These are phyloP conservation scores for Metschnikowia gelsemii DNA, from an alignment of 805 yeast species.

Conservation along the genomic window DNA sequence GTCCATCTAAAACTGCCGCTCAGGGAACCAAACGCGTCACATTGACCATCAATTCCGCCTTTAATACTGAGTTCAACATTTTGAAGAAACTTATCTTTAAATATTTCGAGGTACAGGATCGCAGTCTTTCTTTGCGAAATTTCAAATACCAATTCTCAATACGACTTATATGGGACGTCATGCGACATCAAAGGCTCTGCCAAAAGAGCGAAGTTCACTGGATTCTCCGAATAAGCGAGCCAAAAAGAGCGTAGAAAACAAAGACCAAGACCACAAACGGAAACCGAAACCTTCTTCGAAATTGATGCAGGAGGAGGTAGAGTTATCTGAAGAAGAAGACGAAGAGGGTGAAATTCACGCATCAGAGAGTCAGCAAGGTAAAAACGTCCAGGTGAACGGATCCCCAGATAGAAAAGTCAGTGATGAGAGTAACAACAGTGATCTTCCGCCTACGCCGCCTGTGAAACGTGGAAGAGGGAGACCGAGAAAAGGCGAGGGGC, in stretches of 20 bases:
- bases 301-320: slow-evolving; percentile 36
- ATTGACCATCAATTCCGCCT: too few species aligned
- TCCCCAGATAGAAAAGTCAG: too few species aligned
- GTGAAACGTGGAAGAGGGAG: slow-evolving; percentile 19
- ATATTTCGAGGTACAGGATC: neutral
- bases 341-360: slow-evolving; percentile 6
- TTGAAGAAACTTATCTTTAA: neutral
- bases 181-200: neutral
- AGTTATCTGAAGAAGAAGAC: slow-evolving; percentile 30
- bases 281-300: slow-evolving; percentile 38
- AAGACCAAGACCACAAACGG: neutral
- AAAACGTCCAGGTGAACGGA: neutral
- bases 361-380: neutral
- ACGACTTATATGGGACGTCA: neutral
- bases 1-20: too few species aligned
- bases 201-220: neutral
- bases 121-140: too few species aligned
- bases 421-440: too few species aligned
- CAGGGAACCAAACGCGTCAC: too few species aligned
- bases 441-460: too few species aligned
- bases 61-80: neutral
- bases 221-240: neutral
- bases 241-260: neutral
- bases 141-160: neutral
- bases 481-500: slow-evolving; percentile 15